These are phyloP conservation scores for Dictyostelium brefeldianum DNA, from an alignment of 78 protist genomes.

Conservation along the genomic window DNA sequence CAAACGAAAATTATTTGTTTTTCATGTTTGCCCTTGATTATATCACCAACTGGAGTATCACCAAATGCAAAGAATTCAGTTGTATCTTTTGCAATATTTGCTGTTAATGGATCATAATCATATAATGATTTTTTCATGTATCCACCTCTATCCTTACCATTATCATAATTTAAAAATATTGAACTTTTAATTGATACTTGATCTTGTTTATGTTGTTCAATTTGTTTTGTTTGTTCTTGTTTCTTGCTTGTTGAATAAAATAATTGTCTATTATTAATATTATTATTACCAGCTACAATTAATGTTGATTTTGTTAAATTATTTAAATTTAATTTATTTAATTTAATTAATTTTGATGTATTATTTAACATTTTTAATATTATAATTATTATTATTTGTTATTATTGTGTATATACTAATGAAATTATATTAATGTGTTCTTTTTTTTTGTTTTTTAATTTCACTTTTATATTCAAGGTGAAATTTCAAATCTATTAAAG, in stretches of 20 bases:
- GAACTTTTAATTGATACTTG: neutral
- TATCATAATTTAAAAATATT: neutral
- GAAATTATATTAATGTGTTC: neutral
- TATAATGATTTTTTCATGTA: slow-evolving; percentile 24
- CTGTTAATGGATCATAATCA: slow-evolving; percentile 36
- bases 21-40: slow-evolving; percentile 9
- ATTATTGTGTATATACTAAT: neutral
- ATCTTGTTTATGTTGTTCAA: neutral
- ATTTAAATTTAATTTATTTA: neutral
- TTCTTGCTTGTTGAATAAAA: neutral
- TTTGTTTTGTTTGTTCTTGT: neutral
- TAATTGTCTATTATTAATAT: neutral
- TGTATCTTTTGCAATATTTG: neutral
- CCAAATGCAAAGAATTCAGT: slow-evolving; percentile 65
- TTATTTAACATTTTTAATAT: neutral
- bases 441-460: neutral
- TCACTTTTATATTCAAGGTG: neutral
- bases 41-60: slow-evolving; percentile 30
- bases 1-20: slow-evolving; percentile 1
- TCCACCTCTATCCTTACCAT: neutral
- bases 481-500: no score
- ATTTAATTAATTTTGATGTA: neutral
- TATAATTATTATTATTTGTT: neutral
- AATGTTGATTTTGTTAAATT: neutral
- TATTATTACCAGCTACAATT: neutral